Percentiles rank a stretch among this genome's conserved stretches.
phyloP scores from a whole-genome alignment of 805 yeast genomes.

The Yarrowia osloensis region DNA sequence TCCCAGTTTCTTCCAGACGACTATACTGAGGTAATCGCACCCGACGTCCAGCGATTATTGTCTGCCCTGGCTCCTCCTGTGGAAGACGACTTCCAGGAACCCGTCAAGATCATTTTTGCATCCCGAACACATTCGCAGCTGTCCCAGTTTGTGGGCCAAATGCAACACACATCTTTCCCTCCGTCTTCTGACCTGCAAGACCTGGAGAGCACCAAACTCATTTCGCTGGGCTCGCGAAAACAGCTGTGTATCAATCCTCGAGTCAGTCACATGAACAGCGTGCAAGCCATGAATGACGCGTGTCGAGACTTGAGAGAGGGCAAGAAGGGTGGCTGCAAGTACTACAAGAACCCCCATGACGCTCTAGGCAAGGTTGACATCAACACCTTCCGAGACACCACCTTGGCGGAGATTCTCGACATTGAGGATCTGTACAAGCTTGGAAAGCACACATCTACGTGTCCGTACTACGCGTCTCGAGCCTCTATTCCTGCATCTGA shows the following conservation, averaged over 20 bases:
- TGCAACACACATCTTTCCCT: conserved; percentile 1
- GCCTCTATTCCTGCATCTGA: conserved; percentile 61
- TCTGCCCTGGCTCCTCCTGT: conserved; percentile 29
- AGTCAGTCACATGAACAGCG: conserved; percentile 53
- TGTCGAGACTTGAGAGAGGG: conserved; percentile 69
- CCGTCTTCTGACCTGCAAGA: conserved; percentile 42
- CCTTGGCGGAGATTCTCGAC: conserved; percentile 61
- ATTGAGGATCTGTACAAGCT: conserved; percentile 73
- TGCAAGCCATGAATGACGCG: conserved; percentile 70
- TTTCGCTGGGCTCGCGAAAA: conserved; percentile 79
- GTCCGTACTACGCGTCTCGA: conserved; percentile 83
- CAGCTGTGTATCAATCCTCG: conserved; percentile 78
- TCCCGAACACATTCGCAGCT: conserved; percentile 92
- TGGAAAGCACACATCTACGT: conserved; percentile 59
- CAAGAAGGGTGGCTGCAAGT: conserved; percentile 46
- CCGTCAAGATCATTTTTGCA: conserved; percentile 62
- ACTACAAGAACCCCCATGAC: conserved; percentile 44
- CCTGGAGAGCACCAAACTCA: conserved; percentile 60
- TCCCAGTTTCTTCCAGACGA: conserved; percentile 38
- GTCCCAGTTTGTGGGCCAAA: conserved; percentile 73
- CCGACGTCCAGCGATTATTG: neutral
- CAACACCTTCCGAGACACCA: conserved; percentile 55
- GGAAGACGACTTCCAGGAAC: conserved; percentile 33
- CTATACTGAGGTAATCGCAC: neutral
- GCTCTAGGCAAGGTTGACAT: conserved; percentile 42